phyloP scores from a whole-genome alignment of 352 stramenopile genomes.

The Globisporangium acanthophoron region DNA sequence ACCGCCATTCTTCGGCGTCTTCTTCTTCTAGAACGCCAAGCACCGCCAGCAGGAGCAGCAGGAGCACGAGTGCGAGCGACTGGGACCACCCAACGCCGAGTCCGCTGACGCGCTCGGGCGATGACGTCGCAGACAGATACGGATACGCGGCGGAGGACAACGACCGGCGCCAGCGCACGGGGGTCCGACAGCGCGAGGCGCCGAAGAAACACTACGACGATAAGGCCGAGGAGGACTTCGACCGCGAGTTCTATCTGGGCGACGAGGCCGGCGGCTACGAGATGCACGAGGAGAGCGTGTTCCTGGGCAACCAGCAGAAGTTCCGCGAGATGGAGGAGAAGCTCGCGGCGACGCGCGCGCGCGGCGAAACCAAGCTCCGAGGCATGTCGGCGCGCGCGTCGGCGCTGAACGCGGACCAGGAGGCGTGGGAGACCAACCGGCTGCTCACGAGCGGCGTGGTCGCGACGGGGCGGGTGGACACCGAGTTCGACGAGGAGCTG shows the following conservation, averaged over 20 bases:
- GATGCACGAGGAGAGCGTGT: constrained; percentile 67
- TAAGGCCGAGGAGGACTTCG: constrained; percentile 88
- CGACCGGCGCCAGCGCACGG: constrained; percentile 4
- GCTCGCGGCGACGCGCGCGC: constrained; percentile 71
- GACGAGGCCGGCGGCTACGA: constrained; percentile 78
- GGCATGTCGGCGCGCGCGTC: constrained; percentile 89
- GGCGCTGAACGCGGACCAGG: constrained; percentile 94
- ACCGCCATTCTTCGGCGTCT: not conserved
- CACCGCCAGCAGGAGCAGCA: constrained; percentile 15
- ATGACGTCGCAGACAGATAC: constrained; percentile 6
- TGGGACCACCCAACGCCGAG: constrained; percentile 49
- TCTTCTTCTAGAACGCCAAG: constrained; percentile 16
- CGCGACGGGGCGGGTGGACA: constrained; percentile 55
- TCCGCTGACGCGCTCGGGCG: constrained; percentile 19
- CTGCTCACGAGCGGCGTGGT: constrained; percentile 94
- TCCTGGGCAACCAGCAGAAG: constrained; percentile 90
- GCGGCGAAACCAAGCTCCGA: constrained; percentile 85
- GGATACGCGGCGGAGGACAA: constrained; percentile 11
- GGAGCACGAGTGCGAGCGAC: constrained; percentile 17
- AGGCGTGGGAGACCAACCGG: constrained; percentile 98
- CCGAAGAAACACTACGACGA: constrained; percentile 82
- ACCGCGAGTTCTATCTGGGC: constrained; percentile 94
- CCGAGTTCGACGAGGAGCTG: constrained; percentile 92
- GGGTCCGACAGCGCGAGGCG: constrained; percentile 17
- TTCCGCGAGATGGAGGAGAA: constrained; percentile 90